These are phyloP conservation scores for Tausonia pullulans DNA, from an alignment of 1,284 basidiomycete genomes.

Conservation along the genomic window DNA sequence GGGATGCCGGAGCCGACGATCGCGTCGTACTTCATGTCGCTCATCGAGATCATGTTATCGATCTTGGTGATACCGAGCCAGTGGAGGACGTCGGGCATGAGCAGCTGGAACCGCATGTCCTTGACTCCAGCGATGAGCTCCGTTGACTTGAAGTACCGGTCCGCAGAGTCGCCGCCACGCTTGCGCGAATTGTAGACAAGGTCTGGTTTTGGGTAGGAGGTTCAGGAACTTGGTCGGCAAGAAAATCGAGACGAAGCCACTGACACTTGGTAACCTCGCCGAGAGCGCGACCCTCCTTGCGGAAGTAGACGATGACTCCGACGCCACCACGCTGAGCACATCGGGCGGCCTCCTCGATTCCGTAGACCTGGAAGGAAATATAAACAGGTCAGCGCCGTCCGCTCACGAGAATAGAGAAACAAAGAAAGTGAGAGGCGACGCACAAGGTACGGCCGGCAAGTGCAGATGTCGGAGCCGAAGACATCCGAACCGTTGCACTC, in stretches of 20 bases:
- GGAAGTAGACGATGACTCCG: conserved; percentile 86
- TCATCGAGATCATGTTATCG: conserved; percentile 81
- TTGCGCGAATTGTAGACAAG: conserved; percentile 93
- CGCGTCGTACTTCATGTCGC: conserved; percentile 78
- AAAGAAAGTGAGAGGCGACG: no score
- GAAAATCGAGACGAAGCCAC: not conserved
- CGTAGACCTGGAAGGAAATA: conserved; percentile 52
- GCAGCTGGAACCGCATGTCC: conserved; percentile 87
- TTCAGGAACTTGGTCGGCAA: not conserved
- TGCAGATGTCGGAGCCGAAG: conserved; percentile 80
- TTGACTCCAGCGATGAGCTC: conserved; percentile 90
- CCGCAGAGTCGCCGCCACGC: conserved; percentile 80
- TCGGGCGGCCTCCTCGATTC: conserved; percentile 86
- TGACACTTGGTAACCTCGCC: conserved; percentile 78
- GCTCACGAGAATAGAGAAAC: no score
- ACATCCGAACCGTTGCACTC: conserved; percentile 55
- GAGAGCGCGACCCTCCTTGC: conserved; percentile 83
- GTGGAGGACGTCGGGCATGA: conserved; percentile 92
- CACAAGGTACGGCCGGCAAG: conserved; percentile 43
- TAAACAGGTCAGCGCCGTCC: conserved; percentile 53
- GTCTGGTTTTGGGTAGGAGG: conserved; percentile 29
- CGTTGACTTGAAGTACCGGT: conserved; percentile 88
- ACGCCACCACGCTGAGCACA: conserved; percentile 78
- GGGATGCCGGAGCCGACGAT: conserved; percentile 79
- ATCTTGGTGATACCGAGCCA: conserved; percentile 88